Conservation (phyloP, 192 early-diverging fungal species). For the Lunasporangiospora selenospora region DNA sequence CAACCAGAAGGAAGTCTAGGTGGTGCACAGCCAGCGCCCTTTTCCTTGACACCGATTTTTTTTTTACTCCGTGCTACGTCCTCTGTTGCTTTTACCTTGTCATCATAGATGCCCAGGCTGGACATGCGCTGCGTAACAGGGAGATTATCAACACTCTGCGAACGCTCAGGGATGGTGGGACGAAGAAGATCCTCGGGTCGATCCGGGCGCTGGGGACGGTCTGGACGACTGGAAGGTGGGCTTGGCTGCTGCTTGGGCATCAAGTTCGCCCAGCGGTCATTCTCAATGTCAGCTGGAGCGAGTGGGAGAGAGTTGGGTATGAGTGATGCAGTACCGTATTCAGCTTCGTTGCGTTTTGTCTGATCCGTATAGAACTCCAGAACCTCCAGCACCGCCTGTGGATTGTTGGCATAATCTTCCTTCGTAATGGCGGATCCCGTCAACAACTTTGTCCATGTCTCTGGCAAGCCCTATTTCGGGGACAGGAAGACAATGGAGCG, state of each 20-base stretch:
- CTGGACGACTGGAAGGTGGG: conserved; percentile 20
- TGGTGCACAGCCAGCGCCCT: no score
- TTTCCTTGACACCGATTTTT: no score
- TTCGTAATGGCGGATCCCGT: conserved; percentile 94
- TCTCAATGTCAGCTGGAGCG: conserved; percentile 43
- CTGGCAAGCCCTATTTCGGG: conserved; percentile 80
- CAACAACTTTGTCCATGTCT: conserved; percentile 93
- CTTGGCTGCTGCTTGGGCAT: conserved; percentile 47
- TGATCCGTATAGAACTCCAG: conserved; percentile 99
- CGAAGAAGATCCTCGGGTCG: conserved; percentile 41
- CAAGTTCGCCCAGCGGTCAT: conserved; percentile 61
- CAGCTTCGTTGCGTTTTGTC: conserved; percentile 61
- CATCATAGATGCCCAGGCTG: conserved; percentile 33
- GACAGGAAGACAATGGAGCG: neutral
- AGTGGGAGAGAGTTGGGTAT: neutral
- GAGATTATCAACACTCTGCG: conserved; percentile 41
- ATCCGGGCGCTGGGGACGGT: conserved; percentile 45
- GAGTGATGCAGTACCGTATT: conserved; percentile 46
- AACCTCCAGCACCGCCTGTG: conserved; percentile 97
- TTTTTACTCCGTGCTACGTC: no score
- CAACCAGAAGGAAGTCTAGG: no score
- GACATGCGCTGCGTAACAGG: conserved; percentile 37
- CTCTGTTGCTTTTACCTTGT: conserved; percentile 29
- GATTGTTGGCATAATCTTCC: conserved; percentile 98
- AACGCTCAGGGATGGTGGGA: conserved; percentile 46